Evolutionary conservation across 2,329 filamentous ascomycete genomes (phyloP), one percentile per base, ranked within the genome.

Genomic region (Neopestalotiopsis rosae): DNA sequence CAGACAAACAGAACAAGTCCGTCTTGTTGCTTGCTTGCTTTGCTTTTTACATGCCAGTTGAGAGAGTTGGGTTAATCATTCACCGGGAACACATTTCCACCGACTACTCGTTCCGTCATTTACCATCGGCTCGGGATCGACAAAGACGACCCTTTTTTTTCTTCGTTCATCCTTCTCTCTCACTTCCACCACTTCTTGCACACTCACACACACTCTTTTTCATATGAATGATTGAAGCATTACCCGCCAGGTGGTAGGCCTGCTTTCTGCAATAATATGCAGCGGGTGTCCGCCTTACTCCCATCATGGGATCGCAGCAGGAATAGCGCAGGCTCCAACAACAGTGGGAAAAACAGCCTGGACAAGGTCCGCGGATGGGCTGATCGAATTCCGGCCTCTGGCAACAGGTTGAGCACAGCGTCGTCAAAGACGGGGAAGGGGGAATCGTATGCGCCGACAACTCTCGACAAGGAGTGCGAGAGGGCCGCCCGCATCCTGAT

Each of bases 401-500:
- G 92, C 71, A 93, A 92, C 76, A 88, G 85, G 69, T 79, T 92
- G 61, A 91, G 89, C 67, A 91, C 93, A 78, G 45, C 45, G 10
- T 90, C 75, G 40, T 61, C 65, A 38, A 75, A 89, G 73, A 81
- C 93, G 42, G 91, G 90, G 69, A 87, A 87, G 38, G 93, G 87
- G 38, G 93, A 97, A 79, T 90, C 92, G 30, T 95, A 95, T 76
- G 96, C 93, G 93, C 94, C 94, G 3, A 92, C 92, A 40, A 92
- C 91, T 1, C 85, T 97, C 65, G 95, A 97, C 78, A 91, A 92
- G 74, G 95, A 98, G 84, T 93, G 92, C 80, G 94, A 97, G 81
- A 97, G 97, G 83, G 93, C 94, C 61, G 94, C 94, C 69, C 88
- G 94, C 68, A 97, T 97, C 71, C 81, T 98, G 65, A 92, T 94